Base-by-base conservation (phyloP, 768 basidiomycete species). In the Pulveroboletus sp. region DNA sequence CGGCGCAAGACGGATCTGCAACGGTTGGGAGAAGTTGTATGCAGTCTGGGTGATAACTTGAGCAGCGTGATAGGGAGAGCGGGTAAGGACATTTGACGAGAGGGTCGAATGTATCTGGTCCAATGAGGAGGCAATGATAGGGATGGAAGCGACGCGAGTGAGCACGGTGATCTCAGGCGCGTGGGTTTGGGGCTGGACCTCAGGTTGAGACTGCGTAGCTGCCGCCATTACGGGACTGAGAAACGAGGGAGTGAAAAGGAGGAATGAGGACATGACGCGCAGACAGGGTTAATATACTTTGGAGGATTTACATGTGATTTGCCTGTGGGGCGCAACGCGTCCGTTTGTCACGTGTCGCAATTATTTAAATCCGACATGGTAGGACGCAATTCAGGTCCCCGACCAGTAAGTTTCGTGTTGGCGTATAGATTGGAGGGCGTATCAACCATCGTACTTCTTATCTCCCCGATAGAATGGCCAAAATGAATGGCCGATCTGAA, bases 71-170 rank as follows among this genome's bases (percentile, higher is more conserved):
- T 89, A 90, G 1, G 86, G 76, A 24, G 76, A 74, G 59, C 80
- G 75, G 29, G 83, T 88, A 64, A 80, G 78, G 5, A 73, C 45
- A 70, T 86, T 84, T 34, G 69, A 75, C 26, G 74, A 73, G 49
- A 91, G 74, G 8, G 81, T 77, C 29, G 69, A 67, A 62, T 86
- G 80, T 50, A 89, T 66, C 32, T 81, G 77, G 50, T 73, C 72
- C 50, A 89, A 64, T 5, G 80, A 79, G 46, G 79, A 83, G 41
- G 80, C 79, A 60, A 92, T 74, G 37, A 90, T 68, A 19, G 89
- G 89, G 50, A 92, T 89, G 39, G 80, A 76, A n/a, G 75, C 78
- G 42, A 91, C 77, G 49, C 87, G 83, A 32, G 63, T 59, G 47
- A 91, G 53, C 54, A 80, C 70, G 39, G 80, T 88, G 59, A 88